Evolutionary conservation across 2,329 filamentous ascomycete species (phyloP).

Genomic region (Alternaria triticina): DNA sequence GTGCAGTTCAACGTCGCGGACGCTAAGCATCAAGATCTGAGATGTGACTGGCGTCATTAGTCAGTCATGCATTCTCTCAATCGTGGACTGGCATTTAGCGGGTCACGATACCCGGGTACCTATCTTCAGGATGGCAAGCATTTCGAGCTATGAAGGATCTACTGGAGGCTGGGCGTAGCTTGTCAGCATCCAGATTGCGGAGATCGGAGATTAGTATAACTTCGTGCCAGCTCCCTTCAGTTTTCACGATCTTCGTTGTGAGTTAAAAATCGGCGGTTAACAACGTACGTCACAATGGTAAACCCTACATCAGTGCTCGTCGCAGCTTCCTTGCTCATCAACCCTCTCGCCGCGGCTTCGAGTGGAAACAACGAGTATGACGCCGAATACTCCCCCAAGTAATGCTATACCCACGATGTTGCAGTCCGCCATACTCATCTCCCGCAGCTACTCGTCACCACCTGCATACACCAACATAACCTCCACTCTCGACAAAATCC

Average conservation of each 20-base stretch:
- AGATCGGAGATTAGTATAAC: neutral
- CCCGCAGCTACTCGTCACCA: neutral
- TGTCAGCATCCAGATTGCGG: neutral
- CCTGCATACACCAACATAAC: slow-evolving; percentile 4
- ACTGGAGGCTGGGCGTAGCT: neutral
- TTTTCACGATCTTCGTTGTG: neutral
- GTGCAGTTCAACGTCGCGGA: neutral
- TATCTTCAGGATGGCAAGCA: neutral
- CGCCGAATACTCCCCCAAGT: neutral
- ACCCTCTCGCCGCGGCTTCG: neutral
- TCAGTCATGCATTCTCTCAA: neutral
- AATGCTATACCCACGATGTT: neutral
- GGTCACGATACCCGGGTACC: neutral
- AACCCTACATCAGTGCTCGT: neutral
- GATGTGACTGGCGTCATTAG: accelerated
- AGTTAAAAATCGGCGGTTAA: neutral
- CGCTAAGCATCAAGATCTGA: accelerated
- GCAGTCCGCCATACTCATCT: neutral
- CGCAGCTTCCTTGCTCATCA: neutral
- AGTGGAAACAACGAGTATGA: neutral
- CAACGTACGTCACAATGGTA: neutral
- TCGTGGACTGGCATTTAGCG: neutral
- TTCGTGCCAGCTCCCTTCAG: neutral
- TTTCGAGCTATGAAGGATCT: neutral
- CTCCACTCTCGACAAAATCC: slow-evolving; percentile 16